Conservation (phyloP, 2,329 filamentous ascomycete species). For the Fulvia fulva region DNA sequence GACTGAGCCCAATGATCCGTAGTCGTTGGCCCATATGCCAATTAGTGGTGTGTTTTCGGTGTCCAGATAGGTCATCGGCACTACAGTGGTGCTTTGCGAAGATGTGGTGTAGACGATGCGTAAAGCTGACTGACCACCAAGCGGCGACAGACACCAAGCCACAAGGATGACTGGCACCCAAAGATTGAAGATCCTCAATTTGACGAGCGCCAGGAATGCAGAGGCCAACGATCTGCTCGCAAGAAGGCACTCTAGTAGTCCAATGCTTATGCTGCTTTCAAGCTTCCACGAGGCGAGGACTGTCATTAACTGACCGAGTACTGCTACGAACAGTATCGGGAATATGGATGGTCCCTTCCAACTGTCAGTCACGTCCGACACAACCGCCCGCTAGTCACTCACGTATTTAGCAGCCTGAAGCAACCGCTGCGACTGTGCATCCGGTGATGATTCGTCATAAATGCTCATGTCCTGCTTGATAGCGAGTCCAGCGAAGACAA, state of each 20-base stretch:
- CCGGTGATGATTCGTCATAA: not conserved
- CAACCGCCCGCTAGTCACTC: too few species aligned
- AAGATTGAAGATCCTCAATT: not conserved
- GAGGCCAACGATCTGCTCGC: not conserved
- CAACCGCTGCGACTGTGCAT: not conserved
- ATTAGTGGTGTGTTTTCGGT: too few species aligned
- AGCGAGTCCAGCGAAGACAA: not conserved
- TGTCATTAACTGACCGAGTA: not conserved
- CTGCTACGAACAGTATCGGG: not conserved
- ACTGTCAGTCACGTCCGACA: not conserved
- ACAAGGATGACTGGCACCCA: not conserved
- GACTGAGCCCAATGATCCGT: too few species aligned
- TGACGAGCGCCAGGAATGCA: not conserved
- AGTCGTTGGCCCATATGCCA: too few species aligned
- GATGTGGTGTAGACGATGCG: not conserved
- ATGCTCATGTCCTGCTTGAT: not conserved
- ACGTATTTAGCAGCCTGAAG: not conserved
- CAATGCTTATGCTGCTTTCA: not conserved
- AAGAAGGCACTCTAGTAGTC: not conserved
- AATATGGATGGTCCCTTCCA: not conserved
- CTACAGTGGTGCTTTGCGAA: too few species aligned
- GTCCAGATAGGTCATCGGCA: too few species aligned
- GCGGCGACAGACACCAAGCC: not conserved
- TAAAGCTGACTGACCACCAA: not conserved
- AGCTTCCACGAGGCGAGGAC: not conserved